phyloP scores from a whole-genome alignment of 371 early-diverging fungal genomes.

The Mucor indicus region DNA sequence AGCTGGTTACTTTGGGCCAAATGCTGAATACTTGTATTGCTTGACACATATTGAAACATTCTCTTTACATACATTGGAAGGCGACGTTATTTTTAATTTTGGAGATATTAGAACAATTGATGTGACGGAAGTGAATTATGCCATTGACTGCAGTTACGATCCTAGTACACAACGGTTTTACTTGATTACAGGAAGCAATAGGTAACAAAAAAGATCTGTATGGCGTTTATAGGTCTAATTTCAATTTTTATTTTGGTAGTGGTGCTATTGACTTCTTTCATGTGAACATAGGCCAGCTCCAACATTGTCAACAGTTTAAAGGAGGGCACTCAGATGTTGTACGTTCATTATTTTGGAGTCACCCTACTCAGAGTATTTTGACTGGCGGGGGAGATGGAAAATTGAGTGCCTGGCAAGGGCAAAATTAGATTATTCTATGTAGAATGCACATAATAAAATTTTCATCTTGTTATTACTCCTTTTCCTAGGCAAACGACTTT shows the following conservation, averaged over 20 bases:
- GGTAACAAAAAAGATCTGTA: conserved; percentile 31
- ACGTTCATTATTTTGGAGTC: conserved; percentile 68
- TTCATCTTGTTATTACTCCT: no score
- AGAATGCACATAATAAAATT: no score
- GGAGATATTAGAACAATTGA: conserved; percentile 73
- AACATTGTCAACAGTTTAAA: conserved; percentile 58
- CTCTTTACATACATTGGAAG: conserved; percentile 56
- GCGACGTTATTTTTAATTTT: conserved; percentile 65
- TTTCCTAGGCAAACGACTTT: no score
- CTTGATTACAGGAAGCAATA: conserved; percentile 76
- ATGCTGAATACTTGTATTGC: conserved; percentile 80
- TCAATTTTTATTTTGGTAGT: conserved; percentile 23
- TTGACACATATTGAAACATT: conserved; percentile 89
- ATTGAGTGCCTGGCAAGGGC: conserved; percentile 67
- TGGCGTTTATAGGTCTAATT: no score
- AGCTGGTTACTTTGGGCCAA: conserved; percentile 89
- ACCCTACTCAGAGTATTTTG: conserved; percentile 50
- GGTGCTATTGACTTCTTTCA: conserved; percentile 72
- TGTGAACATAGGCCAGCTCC: conserved; percentile 67
- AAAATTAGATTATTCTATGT: no score
- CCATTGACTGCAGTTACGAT: conserved; percentile 82
- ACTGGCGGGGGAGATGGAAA: conserved; percentile 79
- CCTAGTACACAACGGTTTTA: conserved; percentile 66
- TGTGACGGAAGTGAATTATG: conserved; percentile 71
- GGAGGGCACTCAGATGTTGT: conserved; percentile 72